A percentile compares a stretch with the other conserved stretches of the same genome.
These are phyloP conservation scores for Pelargonium cotyledonis DNA, from an alignment of 441 rosid species.

Conservation along the genomic window DNA sequence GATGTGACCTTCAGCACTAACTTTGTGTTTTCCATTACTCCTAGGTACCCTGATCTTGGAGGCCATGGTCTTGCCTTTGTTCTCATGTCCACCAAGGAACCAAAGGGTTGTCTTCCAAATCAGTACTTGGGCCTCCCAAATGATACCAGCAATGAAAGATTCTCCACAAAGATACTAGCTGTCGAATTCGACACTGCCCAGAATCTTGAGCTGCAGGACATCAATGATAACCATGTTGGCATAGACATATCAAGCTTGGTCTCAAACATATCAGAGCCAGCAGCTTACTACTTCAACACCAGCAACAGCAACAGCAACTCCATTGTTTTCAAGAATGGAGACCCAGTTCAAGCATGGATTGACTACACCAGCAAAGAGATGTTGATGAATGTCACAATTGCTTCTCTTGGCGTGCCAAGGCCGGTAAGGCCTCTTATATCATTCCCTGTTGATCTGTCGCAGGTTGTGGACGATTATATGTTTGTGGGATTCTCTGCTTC, in stretches of 20 bases:
- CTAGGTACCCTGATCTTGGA: conserved; percentile 20
- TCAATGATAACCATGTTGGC: conserved; percentile 35
- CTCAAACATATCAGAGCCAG: conserved; percentile 21
- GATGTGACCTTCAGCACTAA: conserved; percentile 15
- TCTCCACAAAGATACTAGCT: conserved; percentile 25
- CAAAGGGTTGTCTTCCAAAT: conserved; percentile 8
- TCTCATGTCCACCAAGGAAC: conserved; percentile 12
- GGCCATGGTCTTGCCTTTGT: conserved; percentile 26
- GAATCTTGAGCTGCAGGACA: conserved; percentile 22
- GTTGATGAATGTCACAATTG: conserved; percentile 23
- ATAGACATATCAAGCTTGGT: conserved; percentile 29
- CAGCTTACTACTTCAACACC: conserved; percentile 22
- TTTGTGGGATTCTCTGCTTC: conserved; percentile 37
- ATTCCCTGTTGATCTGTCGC: conserved; percentile 24
- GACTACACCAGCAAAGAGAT: conserved; percentile 24
- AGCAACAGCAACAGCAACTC: background rate
- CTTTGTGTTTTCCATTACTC: conserved; percentile 17
- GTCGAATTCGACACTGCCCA: conserved; percentile 27
- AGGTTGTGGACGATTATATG: conserved; percentile 23
- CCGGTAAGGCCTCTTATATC: conserved; percentile 29
- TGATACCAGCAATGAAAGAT: conserved; percentile 11
- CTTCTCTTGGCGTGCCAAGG: conserved; percentile 22
- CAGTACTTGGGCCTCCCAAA: conserved; percentile 31
- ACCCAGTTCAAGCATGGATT: conserved; percentile 31
- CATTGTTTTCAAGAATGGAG: conserved; percentile 19